Percentiles rank a stretch among this genome's conserved stretches.
Conservation (phyloP, 495 filamentous ascomycete genomes). For the Lophiotrema nucula region DNA sequence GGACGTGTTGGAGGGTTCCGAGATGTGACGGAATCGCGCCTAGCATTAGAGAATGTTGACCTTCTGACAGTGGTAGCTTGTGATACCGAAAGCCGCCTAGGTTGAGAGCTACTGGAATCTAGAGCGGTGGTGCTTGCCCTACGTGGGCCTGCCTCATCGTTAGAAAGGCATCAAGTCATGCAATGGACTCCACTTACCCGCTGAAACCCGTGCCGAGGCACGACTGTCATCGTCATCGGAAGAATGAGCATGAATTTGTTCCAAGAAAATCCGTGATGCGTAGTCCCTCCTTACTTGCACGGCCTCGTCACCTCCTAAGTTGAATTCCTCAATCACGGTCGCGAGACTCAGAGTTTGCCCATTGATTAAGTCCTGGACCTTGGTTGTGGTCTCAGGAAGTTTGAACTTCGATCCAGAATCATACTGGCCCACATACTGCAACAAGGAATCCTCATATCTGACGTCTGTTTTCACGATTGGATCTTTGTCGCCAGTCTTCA, state of each 20-base stretch:
- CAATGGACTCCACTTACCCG: not conserved
- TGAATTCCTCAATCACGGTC: not conserved
- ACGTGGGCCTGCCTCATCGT: not conserved
- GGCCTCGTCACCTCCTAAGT: not conserved
- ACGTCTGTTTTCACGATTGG: constrained; percentile 9
- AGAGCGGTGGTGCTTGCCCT: not conserved
- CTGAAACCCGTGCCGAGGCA: not conserved
- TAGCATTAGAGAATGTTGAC: no score
- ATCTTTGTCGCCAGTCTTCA: not conserved
- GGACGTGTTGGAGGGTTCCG: no score
- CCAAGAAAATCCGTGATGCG: constrained; percentile 19
- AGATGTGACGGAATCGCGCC: no score
- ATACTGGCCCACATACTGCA: not conserved
- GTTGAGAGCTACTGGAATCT: not conserved
- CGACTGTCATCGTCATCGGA: not conserved
- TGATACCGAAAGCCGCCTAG: no score
- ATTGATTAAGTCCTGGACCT: not conserved
- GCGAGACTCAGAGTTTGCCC: not conserved
- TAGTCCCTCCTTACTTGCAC: constrained; percentile 3
- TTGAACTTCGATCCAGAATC: constrained; percentile 25
- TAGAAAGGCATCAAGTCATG: not conserved
- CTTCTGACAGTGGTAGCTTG: no score
- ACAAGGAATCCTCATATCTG: not conserved
- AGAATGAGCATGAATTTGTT: not conserved
- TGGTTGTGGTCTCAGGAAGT: not conserved